Percentiles rank a stretch among this genome's conserved stretches.
These are phyloP conservation scores for Alnus glutinosa DNA, from an alignment of 306 rosid species.

Conservation along the genomic window DNA sequence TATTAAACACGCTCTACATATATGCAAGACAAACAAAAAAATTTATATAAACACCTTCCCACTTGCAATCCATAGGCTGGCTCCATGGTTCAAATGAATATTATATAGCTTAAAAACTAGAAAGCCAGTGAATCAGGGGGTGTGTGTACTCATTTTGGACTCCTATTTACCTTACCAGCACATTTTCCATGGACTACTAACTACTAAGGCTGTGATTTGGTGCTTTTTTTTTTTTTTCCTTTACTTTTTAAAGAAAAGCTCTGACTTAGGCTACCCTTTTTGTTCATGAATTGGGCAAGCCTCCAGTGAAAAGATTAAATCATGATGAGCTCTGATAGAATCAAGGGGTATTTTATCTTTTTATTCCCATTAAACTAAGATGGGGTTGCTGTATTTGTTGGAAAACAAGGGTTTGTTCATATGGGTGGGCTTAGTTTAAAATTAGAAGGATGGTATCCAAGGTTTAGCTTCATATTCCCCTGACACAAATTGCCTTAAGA, in stretches of 20 bases:
- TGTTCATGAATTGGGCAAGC: constrained; percentile 11
- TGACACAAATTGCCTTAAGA: constrained; percentile 49
- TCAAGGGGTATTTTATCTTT: background rate
- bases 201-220: background rate
- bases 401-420: background rate
- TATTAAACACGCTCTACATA: constrained; percentile 16
- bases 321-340: background rate
- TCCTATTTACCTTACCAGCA: constrained; percentile 4
- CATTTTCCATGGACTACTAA: constrained; percentile 4
- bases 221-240: background rate
- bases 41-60: constrained; percentile 4
- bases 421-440: constrained; percentile 30
- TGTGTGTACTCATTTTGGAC: constrained; percentile 28
- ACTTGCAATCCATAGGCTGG: constrained; percentile 14
- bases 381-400: background rate
- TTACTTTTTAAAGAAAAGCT: background rate
- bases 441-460: constrained; percentile 61
- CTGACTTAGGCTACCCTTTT: constrained; percentile 1
- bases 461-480: constrained; percentile 56
- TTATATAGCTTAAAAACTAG: background rate
- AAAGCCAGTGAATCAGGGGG: constrained; percentile 31
- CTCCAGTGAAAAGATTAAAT: constrained; percentile 14
- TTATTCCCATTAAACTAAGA: background rate
- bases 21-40: constrained; percentile 4
- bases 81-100: background rate